Percentiles rank a stretch among this genome's conserved stretches.
These are phyloP conservation scores for Hyaloscypha hepaticicola DNA, from an alignment of 495 filamentous ascomycete genomes.

Conservation along the genomic window DNA sequence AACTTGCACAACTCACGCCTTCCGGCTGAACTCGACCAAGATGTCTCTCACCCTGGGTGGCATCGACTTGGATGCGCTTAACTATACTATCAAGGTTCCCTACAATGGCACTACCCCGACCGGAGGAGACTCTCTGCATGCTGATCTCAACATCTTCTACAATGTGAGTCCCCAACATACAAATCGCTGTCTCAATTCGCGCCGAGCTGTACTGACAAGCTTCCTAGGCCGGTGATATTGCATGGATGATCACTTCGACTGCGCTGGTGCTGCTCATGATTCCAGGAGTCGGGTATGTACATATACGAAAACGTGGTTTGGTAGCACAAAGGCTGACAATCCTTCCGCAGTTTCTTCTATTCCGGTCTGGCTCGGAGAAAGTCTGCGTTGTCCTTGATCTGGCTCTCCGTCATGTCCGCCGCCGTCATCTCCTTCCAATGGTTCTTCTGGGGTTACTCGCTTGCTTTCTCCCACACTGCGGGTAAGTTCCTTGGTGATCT, in stretches of 20 bases:
- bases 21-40: neutral
- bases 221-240: constrained; percentile 77
- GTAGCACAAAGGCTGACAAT: constrained; percentile 20
- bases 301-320: constrained; percentile 24
- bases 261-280: constrained; percentile 97
- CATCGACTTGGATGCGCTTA: constrained; percentile 43
- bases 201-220: neutral
- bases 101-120: constrained; percentile 65
- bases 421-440: constrained; percentile 92
- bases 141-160: constrained; percentile 82
- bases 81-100: constrained; percentile 43
- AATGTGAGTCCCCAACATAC: constrained; percentile 61
- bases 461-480: constrained; percentile 86
- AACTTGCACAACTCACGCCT: neutral
- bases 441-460: constrained; percentile 99
- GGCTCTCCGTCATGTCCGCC: constrained; percentile 96
- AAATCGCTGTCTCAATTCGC: neutral
- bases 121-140: constrained; percentile 71
- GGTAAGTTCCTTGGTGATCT: constrained; percentile 84
- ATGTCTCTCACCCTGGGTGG: constrained; percentile 30
- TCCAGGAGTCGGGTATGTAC: constrained; percentile 74
- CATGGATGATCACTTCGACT: constrained; percentile 85
- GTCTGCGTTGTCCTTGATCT: constrained; percentile 92
- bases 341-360: constrained; percentile 78
- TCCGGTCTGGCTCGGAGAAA: constrained; percentile 96